Conservation (phyloP, 306 rosid genomes). For the Quercus ilex region DNA sequence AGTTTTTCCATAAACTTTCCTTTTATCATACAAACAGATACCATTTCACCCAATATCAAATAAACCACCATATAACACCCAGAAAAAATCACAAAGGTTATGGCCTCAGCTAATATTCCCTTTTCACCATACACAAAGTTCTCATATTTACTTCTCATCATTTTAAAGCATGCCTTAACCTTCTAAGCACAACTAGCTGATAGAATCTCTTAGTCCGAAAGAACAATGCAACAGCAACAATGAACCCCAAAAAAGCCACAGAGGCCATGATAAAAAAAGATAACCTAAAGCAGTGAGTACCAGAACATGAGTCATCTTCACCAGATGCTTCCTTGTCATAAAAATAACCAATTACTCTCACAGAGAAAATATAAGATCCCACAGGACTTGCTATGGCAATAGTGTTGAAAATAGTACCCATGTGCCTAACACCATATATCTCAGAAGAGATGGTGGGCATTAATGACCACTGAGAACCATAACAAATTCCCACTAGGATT, state of each 20-base stretch:
- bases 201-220: conserved; percentile 75
- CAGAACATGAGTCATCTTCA: conserved; percentile 48
- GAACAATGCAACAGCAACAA: conserved; percentile 56
- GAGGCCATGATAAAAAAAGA: conserved; percentile 74
- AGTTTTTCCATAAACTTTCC: too few species aligned
- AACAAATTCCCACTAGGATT: conserved; percentile 74
- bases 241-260: conserved; percentile 55
- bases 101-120: neutral
- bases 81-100: neutral
- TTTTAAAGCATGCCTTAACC: conserved; percentile 33
- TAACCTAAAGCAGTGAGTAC: conserved; percentile 67
- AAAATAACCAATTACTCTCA: conserved; percentile 71
- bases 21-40: too few species aligned
- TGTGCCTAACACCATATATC: conserved; percentile 80
- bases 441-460: conserved; percentile 92
- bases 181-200: conserved; percentile 40
- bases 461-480: conserved; percentile 91
- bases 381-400: conserved; percentile 80
- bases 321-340: conserved; percentile 57
- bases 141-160: neutral
- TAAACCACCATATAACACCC: too few species aligned
- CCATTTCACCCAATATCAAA: too few species aligned
- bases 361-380: conserved; percentile 91
- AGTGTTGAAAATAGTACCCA: conserved; percentile 92
- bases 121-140: neutral